These are phyloP conservation scores for Ascochyta pisi DNA, from an alignment of 2,329 filamentous ascomycete species.

Conservation along the genomic window DNA sequence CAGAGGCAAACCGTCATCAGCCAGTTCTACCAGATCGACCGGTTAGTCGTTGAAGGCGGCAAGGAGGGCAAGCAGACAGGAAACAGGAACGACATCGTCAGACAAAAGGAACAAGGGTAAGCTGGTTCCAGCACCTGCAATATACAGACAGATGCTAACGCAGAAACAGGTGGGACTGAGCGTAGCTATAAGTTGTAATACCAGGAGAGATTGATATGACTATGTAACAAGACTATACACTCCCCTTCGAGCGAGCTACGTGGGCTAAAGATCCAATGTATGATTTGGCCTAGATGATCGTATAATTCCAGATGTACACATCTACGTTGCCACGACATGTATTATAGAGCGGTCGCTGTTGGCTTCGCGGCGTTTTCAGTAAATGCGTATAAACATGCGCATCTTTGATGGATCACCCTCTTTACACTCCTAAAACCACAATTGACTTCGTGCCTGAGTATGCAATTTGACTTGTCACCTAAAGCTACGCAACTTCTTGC, in stretches of 20 bases:
- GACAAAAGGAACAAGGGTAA: slow-evolving; percentile 82
- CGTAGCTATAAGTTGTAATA: background rate
- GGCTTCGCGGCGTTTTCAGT: background rate
- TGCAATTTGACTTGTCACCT: background rate
- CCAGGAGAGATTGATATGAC: background rate
- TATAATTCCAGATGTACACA: background rate
- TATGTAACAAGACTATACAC: slow-evolving; percentile 7
- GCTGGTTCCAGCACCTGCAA: slow-evolving; percentile 28
- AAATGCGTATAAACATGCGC: background rate
- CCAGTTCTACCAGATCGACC: slow-evolving; percentile 91
- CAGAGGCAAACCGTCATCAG: slow-evolving; percentile 95
- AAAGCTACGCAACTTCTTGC: background rate
- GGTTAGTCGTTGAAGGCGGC: slow-evolving; percentile 88
- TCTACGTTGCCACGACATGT: slow-evolving; percentile 3
- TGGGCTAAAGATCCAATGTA: background rate
- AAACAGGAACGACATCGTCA: slow-evolving; percentile 68
- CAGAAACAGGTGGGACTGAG: slow-evolving; percentile 33
- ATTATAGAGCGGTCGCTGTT: slow-evolving; percentile 1
- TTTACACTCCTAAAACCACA: background rate
- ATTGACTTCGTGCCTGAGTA: background rate
- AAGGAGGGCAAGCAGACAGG: slow-evolving; percentile 78
- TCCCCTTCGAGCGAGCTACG: background rate
- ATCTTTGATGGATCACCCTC: background rate
- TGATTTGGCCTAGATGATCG: background rate
- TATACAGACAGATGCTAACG: slow-evolving; percentile 13